Evolutionary conservation across 2,329 filamentous ascomycete genomes (phyloP).

Genomic region (Dichotomopilus funicola): DNA sequence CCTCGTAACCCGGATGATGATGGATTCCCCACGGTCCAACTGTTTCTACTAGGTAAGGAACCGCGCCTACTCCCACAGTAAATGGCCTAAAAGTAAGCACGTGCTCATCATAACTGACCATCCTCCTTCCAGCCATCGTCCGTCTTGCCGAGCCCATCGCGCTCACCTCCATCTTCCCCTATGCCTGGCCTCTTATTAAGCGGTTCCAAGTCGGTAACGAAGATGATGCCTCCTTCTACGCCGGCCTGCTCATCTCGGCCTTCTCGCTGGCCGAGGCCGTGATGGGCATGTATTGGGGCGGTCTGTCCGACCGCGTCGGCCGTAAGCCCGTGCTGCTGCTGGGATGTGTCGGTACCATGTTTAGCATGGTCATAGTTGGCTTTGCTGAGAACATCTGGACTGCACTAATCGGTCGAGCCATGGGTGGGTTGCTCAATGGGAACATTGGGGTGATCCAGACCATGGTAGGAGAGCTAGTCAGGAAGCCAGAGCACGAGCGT

Average conservation of each 20-base stretch:
- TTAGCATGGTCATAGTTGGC: conserved; percentile 77
- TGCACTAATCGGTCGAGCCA: conserved; percentile 65
- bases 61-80: background rate
- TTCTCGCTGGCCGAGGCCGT: conserved; percentile 76
- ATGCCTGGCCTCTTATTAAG: conserved; percentile 79
- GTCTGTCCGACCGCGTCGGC: conserved; percentile 72
- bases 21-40: conserved; percentile 73
- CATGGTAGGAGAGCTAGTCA: conserved; percentile 85
- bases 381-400: conserved; percentile 79
- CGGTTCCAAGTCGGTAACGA: conserved; percentile 65
- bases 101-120: too few relatives aligned
- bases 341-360: conserved; percentile 74
- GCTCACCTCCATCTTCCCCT: conserved; percentile 87
- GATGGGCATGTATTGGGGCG: conserved; percentile 85
- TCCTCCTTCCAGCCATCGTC: conserved; percentile 62
- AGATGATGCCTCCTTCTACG: conserved; percentile 77
- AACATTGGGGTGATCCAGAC: conserved; percentile 90
- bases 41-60: conserved; percentile 72
- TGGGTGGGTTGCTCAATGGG: conserved; percentile 81
- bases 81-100: too few relatives aligned
- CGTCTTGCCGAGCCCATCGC: conserved; percentile 89
- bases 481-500: conserved; percentile 80
- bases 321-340: conserved; percentile 79
- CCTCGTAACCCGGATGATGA: conserved; percentile 52
- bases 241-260: conserved; percentile 79